Percentiles rank a stretch among this genome's conserved stretches.
phyloP scores from a whole-genome alignment of 257 asterid genomes.

The Agastache rugosa region DNA sequence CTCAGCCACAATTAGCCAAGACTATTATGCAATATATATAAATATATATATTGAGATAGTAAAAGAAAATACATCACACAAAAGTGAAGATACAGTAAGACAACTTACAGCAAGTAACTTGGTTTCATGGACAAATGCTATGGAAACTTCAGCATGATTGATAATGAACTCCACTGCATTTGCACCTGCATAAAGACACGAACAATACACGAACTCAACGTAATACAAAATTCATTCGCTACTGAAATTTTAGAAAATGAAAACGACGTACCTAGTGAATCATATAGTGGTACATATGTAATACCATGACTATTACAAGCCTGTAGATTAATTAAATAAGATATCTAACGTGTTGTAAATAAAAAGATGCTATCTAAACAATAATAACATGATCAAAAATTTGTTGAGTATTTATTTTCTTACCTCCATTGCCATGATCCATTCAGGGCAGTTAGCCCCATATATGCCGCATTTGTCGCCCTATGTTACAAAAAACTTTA shows the following conservation, averaged over 20 bases:
- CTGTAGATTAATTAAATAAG: slow-evolving; percentile 48
- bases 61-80: neutral
- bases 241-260: neutral
- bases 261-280: slow-evolving; percentile 70
- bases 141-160: slow-evolving; percentile 89
- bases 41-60: neutral
- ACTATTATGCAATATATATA: too few species aligned
- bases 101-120: slow-evolving; percentile 64
- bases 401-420: neutral
- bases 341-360: too few species aligned
- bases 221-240: neutral
- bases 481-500: slow-evolving; percentile 39
- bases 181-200: slow-evolving; percentile 57
- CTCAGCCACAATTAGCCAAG: too few species aligned
- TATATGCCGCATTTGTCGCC: slow-evolving; percentile 91
- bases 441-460: slow-evolving; percentile 84
- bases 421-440: slow-evolving; percentile 96
- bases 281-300: slow-evolving; percentile 86
- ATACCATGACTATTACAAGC: slow-evolving; percentile 86
- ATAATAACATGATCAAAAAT: neutral
- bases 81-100: slow-evolving; percentile 19
- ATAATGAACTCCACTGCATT: slow-evolving; percentile 94
- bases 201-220: neutral
- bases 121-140: slow-evolving; percentile 80
- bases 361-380: neutral